Evolutionary conservation across 352 stramenopile genomes (phyloP).

Genomic region (Phytophthora boehmeriae): DNA sequence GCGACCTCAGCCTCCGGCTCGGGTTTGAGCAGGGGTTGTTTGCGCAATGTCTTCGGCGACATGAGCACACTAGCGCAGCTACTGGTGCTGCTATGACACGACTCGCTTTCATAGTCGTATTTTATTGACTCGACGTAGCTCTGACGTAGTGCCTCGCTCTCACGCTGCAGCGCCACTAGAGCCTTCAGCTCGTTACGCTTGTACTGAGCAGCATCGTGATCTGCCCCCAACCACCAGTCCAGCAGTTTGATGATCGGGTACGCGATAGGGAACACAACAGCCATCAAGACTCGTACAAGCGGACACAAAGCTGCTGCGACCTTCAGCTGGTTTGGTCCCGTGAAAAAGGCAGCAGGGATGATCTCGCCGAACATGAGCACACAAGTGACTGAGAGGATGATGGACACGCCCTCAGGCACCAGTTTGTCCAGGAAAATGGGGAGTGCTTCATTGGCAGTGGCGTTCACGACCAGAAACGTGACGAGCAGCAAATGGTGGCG

Average conservation of each 20-base stretch:
- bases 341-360: constrained; percentile 94
- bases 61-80: constrained; percentile 28
- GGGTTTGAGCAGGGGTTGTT: constrained; percentile 34
- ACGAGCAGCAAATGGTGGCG: constrained; percentile 94
- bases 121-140: constrained; percentile 38
- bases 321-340: constrained; percentile 91
- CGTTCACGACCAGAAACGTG: constrained; percentile 95
- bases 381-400: constrained; percentile 94
- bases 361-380: constrained; percentile 97
- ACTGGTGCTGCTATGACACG: constrained; percentile 13
- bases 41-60: constrained; percentile 24
- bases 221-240: constrained; percentile 86
- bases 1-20: constrained; percentile 21
- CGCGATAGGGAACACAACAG: constrained; percentile 87
- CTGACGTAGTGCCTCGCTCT: constrained; percentile 51
- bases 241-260: constrained; percentile 92
- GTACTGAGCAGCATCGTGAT: constrained; percentile 81
- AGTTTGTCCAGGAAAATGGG: constrained; percentile 94
- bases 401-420: constrained; percentile 80
- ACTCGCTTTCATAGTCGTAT: constrained; percentile 2
- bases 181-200: constrained; percentile 91
- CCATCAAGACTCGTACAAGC: constrained; percentile 89
- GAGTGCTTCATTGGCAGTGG: constrained; percentile 92
- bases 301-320: constrained; percentile 86
- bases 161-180: constrained; percentile 79